Base-by-base conservation (phyloP, 1,284 basidiomycete species). In the Ceraceosorus bombacis region DNA sequence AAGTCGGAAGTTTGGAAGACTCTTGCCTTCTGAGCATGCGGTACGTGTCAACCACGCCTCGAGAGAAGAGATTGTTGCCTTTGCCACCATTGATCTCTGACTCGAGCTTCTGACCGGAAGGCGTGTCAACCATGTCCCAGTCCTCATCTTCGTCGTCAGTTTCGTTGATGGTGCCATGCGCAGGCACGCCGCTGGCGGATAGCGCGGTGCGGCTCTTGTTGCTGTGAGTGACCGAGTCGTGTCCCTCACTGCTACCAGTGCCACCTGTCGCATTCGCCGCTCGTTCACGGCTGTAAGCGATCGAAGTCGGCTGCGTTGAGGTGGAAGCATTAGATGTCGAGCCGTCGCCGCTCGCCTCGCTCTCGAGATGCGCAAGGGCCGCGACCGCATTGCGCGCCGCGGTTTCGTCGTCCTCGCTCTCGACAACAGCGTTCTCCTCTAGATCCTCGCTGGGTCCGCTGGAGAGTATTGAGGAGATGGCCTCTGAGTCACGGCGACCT, bases 21-120 rank as follows among this genome's bases (percentile, higher is more conserved):
- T 72, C 71, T 49, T 72, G 62, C 82, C 85, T 69, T 87, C 88
- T 46, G 63, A 78, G 51, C 60, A 73, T 55, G 5, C 72, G 64
- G 53, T 73, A 73, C 13, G 72, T 70, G 61, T 78, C 77, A 4
- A 76, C 73, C 27, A 78, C 69, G 7, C 77, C 77, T 7, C 74
- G 68, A 0, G 75, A 63, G 57, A 74, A 78, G 5, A 78, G 73
- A 36, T 75, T 78, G 38, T 70, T 63, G 38, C 70, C 76, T 17
- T 67, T 66, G 12, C 76, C 74, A 10, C 77, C 77, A 54, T 78
- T 78, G 38, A 70, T 64, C 54, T 76, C 69, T 3, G 72, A 72
- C 54, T 66, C 60, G 50, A 70, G 60, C 40, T 57, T 60, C 17
- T 66, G 68, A 1, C 60, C 67, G 8, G 52, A 53, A 6, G 57